Evolutionary conservation across 352 stramenopile genomes (phyloP), one percentile per base, ranked within the genome.

Genomic region (Globisporangium emineosum): DNA sequence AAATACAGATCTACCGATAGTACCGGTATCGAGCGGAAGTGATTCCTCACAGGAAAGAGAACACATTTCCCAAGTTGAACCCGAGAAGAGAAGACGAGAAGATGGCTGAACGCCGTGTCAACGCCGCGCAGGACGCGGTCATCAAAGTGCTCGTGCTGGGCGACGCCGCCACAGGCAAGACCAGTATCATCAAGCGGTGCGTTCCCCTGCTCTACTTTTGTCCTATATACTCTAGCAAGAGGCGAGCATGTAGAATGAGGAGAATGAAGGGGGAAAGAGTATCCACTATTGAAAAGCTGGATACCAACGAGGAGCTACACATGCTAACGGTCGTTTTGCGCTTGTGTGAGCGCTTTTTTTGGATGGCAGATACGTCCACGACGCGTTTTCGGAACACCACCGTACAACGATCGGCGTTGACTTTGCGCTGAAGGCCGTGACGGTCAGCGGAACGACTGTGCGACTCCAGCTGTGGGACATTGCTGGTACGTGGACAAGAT

Each of bases 391-490:
- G 59, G 89, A 95, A 68, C 89, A 97, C 76, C 91, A 97, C 67
- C 91, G 90, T 66, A 97, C 91, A 53, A 98, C 91, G 2, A 96
- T 98, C 49, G 91, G 91, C 32, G 90, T 97, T 49, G 93, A 98
- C 69, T 98, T 98, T 78, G 81, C 89, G 30, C 77, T 98, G 23
- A 98, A 98, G 73, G 76, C 91, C 19, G 77, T 97, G 57, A 91
- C 85, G 1, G 86, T 97, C 5, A 83, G 75, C 29, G 88, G 88
- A 53, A 97, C 85, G 49, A 97, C 84, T 37, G 88, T 97, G 49
- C 88, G 90, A 21, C 73, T 98, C 15, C 93, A 98, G 73, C 75
- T 98, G 21, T 98, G 94, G 93, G 94, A 98, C 58, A 98, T 98
- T 54, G 94, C 94, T 17, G 86, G 68, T 74, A 30, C 35, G 47